phyloP scores from a whole-genome alignment of 2,329 filamentous ascomycete species.

The Trichophyton rubrum region DNA sequence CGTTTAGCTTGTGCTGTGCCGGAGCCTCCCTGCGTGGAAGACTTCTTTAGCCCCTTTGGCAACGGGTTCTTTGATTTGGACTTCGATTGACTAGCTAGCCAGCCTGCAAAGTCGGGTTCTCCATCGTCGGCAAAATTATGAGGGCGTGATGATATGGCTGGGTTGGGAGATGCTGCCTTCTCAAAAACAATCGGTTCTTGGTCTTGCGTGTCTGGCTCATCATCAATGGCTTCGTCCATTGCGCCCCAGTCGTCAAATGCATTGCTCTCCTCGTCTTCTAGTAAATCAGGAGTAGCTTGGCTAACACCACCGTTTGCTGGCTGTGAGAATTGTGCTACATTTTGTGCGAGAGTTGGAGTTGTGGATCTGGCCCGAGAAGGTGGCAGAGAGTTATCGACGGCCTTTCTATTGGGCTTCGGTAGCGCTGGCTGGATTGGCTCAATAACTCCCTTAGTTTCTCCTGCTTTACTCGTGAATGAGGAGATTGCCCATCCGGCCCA shows the following conservation, averaged over 20 bases:
- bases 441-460: slow-evolving; percentile 75
- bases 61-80: slow-evolving; percentile 61
- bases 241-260: slow-evolving; percentile 64
- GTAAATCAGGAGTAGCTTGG: slow-evolving; percentile 35
- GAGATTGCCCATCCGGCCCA: slow-evolving; percentile 99
- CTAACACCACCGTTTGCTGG: slow-evolving; percentile 23
- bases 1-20: slow-evolving; percentile 23
- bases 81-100: slow-evolving; percentile 74
- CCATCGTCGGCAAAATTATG: slow-evolving; percentile 60
- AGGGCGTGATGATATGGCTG: slow-evolving; percentile 22
- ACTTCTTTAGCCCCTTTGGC: slow-evolving; percentile 71
- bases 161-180: slow-evolving; percentile 21
- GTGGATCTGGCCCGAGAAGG: neutral
- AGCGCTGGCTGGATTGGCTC: slow-evolving; percentile 34
- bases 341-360: neutral
- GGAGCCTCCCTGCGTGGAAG: slow-evolving; percentile 29
- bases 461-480: slow-evolving; percentile 91
- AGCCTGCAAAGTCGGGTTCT: slow-evolving; percentile 91
- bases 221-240: slow-evolving; percentile 36
- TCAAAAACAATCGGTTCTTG: slow-evolving; percentile 38
- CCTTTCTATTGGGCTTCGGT: neutral
- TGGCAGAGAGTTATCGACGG: neutral
- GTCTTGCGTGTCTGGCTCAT: slow-evolving; percentile 40
- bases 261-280: slow-evolving; percentile 26
- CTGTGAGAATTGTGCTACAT: slow-evolving; percentile 2